Percentiles rank a stretch among this genome's conserved stretches.
Conservation (phyloP, 208 protist species). For the Trypanosoma rangeli region DNA sequence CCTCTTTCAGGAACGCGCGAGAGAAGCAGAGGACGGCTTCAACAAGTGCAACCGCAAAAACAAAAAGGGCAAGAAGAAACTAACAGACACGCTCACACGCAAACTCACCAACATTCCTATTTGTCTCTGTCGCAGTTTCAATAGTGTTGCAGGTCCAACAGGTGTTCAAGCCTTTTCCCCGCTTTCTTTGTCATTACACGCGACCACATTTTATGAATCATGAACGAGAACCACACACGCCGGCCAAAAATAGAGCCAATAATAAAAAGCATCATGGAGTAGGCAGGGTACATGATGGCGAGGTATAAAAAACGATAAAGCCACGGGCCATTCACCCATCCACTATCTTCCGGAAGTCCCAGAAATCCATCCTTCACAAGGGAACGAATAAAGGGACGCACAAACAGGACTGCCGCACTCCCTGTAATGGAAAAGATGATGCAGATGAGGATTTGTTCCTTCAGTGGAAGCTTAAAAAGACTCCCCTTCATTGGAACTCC, state of each 20-base stretch:
- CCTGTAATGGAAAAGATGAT: constrained; percentile 82
- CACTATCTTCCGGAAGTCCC: constrained; percentile 65
- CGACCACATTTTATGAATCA: constrained; percentile 91
- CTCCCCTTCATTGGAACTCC: constrained; percentile 74
- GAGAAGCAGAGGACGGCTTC: neutral
- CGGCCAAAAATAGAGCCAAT: constrained; percentile 74
- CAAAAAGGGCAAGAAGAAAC: neutral
- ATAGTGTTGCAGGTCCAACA: constrained; percentile 83
- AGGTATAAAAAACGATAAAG: constrained; percentile 80
- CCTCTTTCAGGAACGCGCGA: neutral
- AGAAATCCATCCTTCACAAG: constrained; percentile 76
- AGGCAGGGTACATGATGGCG: constrained; percentile 80
- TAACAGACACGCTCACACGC: neutral
- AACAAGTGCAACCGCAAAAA: neutral
- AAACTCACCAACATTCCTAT: neutral
- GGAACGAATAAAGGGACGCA: constrained; percentile 72
- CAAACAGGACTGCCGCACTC: constrained; percentile 58
- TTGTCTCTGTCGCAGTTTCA: constrained; percentile 30
- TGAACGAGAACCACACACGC: constrained; percentile 88
- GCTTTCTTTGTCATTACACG: constrained; percentile 68
- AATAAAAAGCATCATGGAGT: constrained; percentile 77
- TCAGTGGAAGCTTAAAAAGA: constrained; percentile 71
- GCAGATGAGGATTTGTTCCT: constrained; percentile 81
- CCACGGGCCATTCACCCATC: constrained; percentile 82
- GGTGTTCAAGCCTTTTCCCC: constrained; percentile 43